Base-by-base conservation (phyloP, 164 flowering plant genomes). In the Sedum album region DNA sequence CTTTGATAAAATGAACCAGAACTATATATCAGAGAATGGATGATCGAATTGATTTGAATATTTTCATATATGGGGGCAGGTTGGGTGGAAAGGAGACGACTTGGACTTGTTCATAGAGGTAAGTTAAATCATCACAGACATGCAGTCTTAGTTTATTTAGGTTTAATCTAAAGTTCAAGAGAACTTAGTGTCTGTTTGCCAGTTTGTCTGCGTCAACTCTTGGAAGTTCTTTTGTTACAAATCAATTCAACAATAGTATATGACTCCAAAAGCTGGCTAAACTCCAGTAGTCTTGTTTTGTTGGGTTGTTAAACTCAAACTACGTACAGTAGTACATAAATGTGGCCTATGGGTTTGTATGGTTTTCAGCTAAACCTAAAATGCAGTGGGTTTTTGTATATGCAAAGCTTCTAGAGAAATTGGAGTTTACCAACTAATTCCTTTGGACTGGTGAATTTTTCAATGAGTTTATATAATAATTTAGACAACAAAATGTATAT, bases 41-140 rank as follows among this genome's bases (percentile, higher is more conserved):
- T n/a, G 21, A 63, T 30, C 21, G 26, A 35, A 31, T 31, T 28
- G 18, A 35, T 6, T 62, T 10, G 66, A 5, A n/a, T 62, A 14
- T 31, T 6, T 63, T 31, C 38, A 31, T 31, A 17, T 13, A 1
- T 30, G 1, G 41, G n/a, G 66, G 41, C 41, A 63, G 41, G 66
- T 63, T 7, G 41, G 4, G 66, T 14, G 21, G 20, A 10, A 21
- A 3, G 42, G 38, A 30, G 66, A 63, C 66, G 66, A 63, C 66
- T 63, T 63, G 42, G 66, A 63, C 66, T 38, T 33, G 38, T 63
- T 63, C 66, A 6, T 63, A 48, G 53, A 48, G 53, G 21, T 8
- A 18, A 48, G 21, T 18, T 42, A 42, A 10, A 8, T 42, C 48
- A 18, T 41, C 15, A 13, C 15, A 41, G 46, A 41, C 46, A 8